Base-by-base conservation (phyloP, 2,329 filamentous ascomycete species). In the Akanthomyces dipterigenus region DNA sequence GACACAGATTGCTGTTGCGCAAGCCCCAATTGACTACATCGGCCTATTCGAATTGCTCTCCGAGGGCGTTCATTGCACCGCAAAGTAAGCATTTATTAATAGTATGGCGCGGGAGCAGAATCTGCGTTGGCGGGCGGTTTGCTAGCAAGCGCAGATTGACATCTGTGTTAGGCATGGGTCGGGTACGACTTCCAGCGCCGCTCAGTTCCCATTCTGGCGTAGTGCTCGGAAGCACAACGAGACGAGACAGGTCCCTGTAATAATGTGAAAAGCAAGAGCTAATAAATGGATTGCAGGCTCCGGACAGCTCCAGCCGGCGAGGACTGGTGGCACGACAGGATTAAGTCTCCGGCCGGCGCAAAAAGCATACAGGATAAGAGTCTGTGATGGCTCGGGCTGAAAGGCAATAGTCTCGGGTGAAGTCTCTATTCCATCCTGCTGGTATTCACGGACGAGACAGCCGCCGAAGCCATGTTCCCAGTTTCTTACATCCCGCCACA, bases 171-270 rank as follows among this genome's bases (percentile, higher is more conserved):
- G 45, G 43, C 38, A 45, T 45, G 26, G 11, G 24, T 22, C 45
- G 55, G 55, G 55, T 57, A 57, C 55, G 43, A 49, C 43, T 42
- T 40, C 55, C 55, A 49, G 55, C 31, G 55, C 43, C 24, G 28
- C 42, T 22, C 12, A 51, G 12, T 51, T 31, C 46, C 48, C 40
- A 8, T 14, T 55, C 9, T 22, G 26, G 54, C 26, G 26, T 24
- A 42, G 53, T 40, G 8, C 34, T 22, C n/a, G 34, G 18, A 42
- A 45, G 18, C 38, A 45, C 43, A 22, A 7, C 16, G 20, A 22
- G 3, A 31, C 38, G 5, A 28, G 26, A 18, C 20, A 34, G 31
- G 31, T 34, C 31, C 16, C 20, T 38, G 14, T 5, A 48, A 26
- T 3, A n/a, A 38, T n/a, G 4, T 3, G 8, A 34, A 38, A 38